A percentile compares a stretch with the other conserved stretches of the same genome.
These are phyloP conservation scores for Alternaria sp. DNA, from an alignment of 2,329 filamentous ascomycete species.

Conservation along the genomic window DNA sequence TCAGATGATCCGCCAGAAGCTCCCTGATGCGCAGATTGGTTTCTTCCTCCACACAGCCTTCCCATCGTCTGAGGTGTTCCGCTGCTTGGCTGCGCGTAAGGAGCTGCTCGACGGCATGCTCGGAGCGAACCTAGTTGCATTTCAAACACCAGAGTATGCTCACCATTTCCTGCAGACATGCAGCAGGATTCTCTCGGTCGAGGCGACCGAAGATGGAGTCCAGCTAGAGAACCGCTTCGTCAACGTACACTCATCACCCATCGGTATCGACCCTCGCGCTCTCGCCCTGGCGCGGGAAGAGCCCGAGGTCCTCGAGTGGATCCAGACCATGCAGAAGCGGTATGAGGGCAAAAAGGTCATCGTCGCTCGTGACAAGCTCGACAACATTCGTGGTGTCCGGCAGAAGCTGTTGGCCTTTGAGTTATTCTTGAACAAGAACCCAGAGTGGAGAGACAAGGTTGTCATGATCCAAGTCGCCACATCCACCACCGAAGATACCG, in stretches of 20 bases:
- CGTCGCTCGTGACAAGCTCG: conserved; percentile 92
- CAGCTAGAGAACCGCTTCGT: conserved; percentile 94
- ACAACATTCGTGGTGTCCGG: conserved; percentile 88
- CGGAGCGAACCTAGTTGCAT: conserved; percentile 89
- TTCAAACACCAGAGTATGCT: conserved; percentile 92
- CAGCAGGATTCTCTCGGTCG: conserved; percentile 87
- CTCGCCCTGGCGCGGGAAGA: conserved; percentile 75
- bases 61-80: conserved; percentile 94
- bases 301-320: conserved; percentile 78
- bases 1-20: conserved; percentile 84
- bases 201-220: conserved; percentile 86
- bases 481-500: conserved; percentile 85
- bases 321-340: conserved; percentile 79
- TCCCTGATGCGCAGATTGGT: conserved; percentile 92
- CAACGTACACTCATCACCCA: conserved; percentile 83
- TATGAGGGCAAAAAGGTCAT: conserved; percentile 91
- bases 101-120: conserved; percentile 91
- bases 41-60: conserved; percentile 97
- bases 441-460: conserved; percentile 84
- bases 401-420: conserved; percentile 94
- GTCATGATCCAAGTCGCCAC: conserved; percentile 94
- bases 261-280: conserved; percentile 86
- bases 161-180: conserved; percentile 96
- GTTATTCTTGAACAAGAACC: conserved; percentile 91
- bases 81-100: conserved; percentile 85